These are phyloP conservation scores for Camelina hispida DNA, from an alignment of 345 rosid genomes.

Conservation along the genomic window DNA sequence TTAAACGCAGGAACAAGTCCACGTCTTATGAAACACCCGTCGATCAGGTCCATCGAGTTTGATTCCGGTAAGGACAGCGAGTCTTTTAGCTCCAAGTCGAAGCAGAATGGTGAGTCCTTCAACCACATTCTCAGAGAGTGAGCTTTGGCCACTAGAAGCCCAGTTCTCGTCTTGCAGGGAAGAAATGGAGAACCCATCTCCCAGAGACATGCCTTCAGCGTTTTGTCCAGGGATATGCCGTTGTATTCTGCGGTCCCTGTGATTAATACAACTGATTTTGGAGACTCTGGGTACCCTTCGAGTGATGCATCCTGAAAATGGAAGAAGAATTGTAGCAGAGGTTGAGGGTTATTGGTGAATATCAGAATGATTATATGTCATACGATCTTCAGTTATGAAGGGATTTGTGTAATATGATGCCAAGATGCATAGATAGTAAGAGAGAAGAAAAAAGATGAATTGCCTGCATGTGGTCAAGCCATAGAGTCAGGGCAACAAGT, in stretches of 20 bases:
- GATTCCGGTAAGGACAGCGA: conserved; percentile 62
- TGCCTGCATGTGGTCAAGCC: conserved; percentile 99
- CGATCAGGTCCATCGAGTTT: conserved; percentile 82
- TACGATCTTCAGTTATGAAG: conserved; percentile 11
- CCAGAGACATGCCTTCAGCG: conserved; percentile 90
- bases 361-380: conserved; percentile 15
- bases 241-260: conserved; percentile 91
- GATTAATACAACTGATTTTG: conserved; percentile 88
- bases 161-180: conserved; percentile 80
- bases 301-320: conserved; percentile 83
- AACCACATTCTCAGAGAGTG: conserved; percentile 98
- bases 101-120: conserved; percentile 94
- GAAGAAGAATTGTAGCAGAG: conserved; percentile 18
- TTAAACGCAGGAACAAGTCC: conserved; percentile 91
- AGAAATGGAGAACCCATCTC: conserved; percentile 98
- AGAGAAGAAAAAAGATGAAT: conserved; percentile 35
- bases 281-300: conserved; percentile 85
- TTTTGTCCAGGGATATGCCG: conserved; percentile 75
- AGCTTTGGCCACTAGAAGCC: conserved; percentile 87
- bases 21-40: conserved; percentile 80
- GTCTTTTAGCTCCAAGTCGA: conserved; percentile 88
- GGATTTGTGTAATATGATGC: background rate
- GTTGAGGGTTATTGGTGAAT: conserved; percentile 8
- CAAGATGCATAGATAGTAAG: conserved; percentile 3
- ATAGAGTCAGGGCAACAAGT: conserved; percentile 88